Evolutionary conservation across 169 alveolate species (phyloP).

Genomic region (Plasmodium malariae): DNA sequence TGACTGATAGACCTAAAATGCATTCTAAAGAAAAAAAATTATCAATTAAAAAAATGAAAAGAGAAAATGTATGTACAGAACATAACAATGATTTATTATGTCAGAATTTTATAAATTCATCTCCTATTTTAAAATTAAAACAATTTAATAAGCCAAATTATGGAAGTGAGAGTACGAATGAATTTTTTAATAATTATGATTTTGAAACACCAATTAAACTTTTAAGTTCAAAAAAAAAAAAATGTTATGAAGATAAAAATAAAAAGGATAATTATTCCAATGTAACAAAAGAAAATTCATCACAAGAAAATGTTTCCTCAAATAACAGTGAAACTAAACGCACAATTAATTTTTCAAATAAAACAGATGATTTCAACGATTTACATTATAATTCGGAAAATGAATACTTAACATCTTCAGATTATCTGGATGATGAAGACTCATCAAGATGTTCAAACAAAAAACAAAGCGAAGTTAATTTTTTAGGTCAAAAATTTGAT

Average conservation of each 20-base stretch:
- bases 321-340: conserved; percentile 66
- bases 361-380: conserved; percentile 66
- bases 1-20: conserved; percentile 17
- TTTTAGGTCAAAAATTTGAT: conserved; percentile 47
- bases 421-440: conserved; percentile 54
- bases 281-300: conserved; percentile 57
- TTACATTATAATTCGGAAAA: conserved; percentile 39
- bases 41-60: conserved; percentile 44
- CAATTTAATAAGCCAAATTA: conserved; percentile 25
- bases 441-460: conserved; percentile 24
- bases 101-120: conserved; percentile 33
- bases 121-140: conserved; percentile 48
- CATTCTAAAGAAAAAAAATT: conserved; percentile 7
- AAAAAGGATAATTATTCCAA: conserved; percentile 43
- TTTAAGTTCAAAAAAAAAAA: conserved; percentile 26
- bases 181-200: conserved; percentile 65
- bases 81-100: conserved; percentile 25
- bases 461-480: conserved; percentile 55
- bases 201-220: conserved; percentile 63
- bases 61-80: conserved; percentile 45
- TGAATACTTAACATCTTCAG: conserved; percentile 54
- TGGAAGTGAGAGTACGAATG: conserved; percentile 69
- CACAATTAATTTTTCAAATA: conserved; percentile 41
- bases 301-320: conserved; percentile 65
- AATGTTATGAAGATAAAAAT: conserved; percentile 29